Evolutionary conservation across 768 basidiomycete species (phyloP).

Genomic region (Russula olivacea): DNA sequence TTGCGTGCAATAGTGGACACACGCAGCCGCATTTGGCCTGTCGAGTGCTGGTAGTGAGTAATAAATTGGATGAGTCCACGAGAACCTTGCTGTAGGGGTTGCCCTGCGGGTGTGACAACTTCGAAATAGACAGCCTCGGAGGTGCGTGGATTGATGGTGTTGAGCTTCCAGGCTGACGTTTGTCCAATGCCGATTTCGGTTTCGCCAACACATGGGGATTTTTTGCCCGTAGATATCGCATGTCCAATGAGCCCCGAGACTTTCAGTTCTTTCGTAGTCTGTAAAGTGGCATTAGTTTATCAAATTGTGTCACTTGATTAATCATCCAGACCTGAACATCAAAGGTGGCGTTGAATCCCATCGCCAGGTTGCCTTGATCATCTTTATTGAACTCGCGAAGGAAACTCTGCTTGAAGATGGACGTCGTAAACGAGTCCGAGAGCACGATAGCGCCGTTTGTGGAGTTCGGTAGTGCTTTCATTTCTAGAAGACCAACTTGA

Average conservation of each 20-base stretch:
- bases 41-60: slow-evolving; percentile 96
- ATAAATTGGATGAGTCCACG: slow-evolving; percentile 97
- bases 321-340: slow-evolving; percentile 74
- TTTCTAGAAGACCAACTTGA: slow-evolving; percentile 95
- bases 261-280: slow-evolving; percentile 98
- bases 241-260: slow-evolving; percentile 98
- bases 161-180: slow-evolving; percentile 98
- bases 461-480: slow-evolving; percentile 92
- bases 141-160: slow-evolving; percentile 80
- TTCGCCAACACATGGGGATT: slow-evolving; percentile 93
- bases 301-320: not conserved
- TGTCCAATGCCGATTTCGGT: slow-evolving; percentile 99
- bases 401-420: slow-evolving; percentile 99
- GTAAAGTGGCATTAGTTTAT: slow-evolving; percentile 10
- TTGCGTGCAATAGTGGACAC: slow-evolving; percentile 98
- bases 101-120: slow-evolving; percentile 95
- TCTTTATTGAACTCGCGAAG: slow-evolving; percentile 89
- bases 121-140: slow-evolving; percentile 95
- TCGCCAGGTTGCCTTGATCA: slow-evolving; percentile 82
- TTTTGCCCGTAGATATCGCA: slow-evolving; percentile 95
- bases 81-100: slow-evolving; percentile 81
- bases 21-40: slow-evolving; percentile 88
- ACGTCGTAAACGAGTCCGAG: slow-evolving; percentile 94
- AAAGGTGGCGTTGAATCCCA: slow-evolving; percentile 99
- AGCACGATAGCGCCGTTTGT: slow-evolving; percentile 96